A percentile compares a stretch with the other conserved stretches of the same genome.
Evolutionary conservation across 2,329 filamentous ascomycete species (phyloP).

Genomic region (Arthroderma sp.): DNA sequence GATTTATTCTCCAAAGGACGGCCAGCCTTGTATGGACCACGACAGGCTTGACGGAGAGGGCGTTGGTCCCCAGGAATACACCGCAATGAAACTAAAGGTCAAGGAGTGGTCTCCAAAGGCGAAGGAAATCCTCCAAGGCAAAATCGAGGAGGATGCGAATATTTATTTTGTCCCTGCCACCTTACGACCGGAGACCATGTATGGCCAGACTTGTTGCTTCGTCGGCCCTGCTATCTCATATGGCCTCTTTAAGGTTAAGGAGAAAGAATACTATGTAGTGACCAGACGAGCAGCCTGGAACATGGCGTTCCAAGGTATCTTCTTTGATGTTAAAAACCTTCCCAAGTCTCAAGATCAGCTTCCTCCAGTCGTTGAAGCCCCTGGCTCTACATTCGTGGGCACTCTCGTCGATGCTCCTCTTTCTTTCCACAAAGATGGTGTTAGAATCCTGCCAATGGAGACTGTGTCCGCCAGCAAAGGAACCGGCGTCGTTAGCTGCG

Average conservation of each 20-base stretch:
- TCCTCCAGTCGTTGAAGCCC: constrained; percentile 61
- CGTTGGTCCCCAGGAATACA: constrained; percentile 80
- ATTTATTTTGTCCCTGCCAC: constrained; percentile 89
- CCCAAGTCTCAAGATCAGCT: constrained; percentile 55
- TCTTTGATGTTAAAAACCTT: constrained; percentile 44
- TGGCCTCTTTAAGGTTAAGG: constrained; percentile 68
- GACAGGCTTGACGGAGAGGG: constrained; percentile 72
- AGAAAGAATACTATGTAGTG: constrained; percentile 71
- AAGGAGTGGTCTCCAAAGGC: constrained; percentile 77
- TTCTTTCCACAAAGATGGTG: constrained; percentile 68
- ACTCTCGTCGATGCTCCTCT: constrained; percentile 73
- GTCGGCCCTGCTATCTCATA: constrained; percentile 75
- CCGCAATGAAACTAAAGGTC: constrained; percentile 79
- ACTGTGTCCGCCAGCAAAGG: constrained; percentile 85
- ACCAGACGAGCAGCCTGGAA: constrained; percentile 78
- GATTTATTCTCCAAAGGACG: constrained; percentile 82
- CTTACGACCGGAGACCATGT: constrained; percentile 94
- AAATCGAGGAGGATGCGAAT: constrained; percentile 64
- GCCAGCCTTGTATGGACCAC: constrained; percentile 78
- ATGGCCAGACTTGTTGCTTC: constrained; percentile 92
- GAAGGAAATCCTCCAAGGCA: constrained; percentile 57
- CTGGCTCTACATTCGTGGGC: constrained; percentile 70
- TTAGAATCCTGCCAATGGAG: constrained; percentile 91
- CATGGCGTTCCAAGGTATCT: constrained; percentile 88
- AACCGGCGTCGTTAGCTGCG: constrained; percentile 89